Percentiles rank a stretch among this genome's conserved stretches.
These are phyloP conservation scores for Chalciporus sp. DNA, from an alignment of 1,284 basidiomycete genomes.

Conservation along the genomic window DNA sequence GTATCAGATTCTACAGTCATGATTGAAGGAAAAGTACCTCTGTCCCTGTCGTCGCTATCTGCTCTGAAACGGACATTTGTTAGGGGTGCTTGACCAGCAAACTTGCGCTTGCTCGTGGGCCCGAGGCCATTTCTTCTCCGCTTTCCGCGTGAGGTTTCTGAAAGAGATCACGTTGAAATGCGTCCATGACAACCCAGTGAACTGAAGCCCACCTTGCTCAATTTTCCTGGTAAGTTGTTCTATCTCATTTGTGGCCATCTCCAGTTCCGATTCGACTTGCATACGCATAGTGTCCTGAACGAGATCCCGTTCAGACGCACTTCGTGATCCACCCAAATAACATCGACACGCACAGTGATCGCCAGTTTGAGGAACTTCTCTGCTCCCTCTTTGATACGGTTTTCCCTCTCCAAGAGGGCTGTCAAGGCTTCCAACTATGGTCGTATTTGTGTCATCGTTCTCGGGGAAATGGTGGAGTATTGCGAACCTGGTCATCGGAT, in stretches of 20 bases:
- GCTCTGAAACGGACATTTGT: constrained; percentile 30
- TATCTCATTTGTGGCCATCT: constrained; percentile 72
- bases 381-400: constrained; percentile 83
- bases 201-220: constrained; percentile 53
- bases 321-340: neutral
- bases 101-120: constrained; percentile 40
- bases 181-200: neutral
- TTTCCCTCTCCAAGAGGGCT: constrained; percentile 68
- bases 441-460: constrained; percentile 4
- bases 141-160: constrained; percentile 45
- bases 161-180: neutral
- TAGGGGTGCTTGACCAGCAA: constrained; percentile 37
- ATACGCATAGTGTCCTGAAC: constrained; percentile 62
- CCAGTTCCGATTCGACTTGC: constrained; percentile 78
- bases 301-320: constrained; percentile 13
- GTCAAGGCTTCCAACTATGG: constrained; percentile 70
- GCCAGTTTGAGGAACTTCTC: constrained; percentile 77
- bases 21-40: constrained; percentile 24
- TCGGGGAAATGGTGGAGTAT: neutral
- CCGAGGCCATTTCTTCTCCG: constrained; percentile 38
- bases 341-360: constrained; percentile 49
- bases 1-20: neutral
- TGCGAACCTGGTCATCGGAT: constrained; percentile 36
- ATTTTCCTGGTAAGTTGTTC: constrained; percentile 64
- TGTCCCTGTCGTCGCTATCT: constrained; percentile 41